Evolutionary conservation across 768 basidiomycete genomes (phyloP), one percentile per base, ranked within the genome.

Genomic region (Pulveroboletus sp.): DNA sequence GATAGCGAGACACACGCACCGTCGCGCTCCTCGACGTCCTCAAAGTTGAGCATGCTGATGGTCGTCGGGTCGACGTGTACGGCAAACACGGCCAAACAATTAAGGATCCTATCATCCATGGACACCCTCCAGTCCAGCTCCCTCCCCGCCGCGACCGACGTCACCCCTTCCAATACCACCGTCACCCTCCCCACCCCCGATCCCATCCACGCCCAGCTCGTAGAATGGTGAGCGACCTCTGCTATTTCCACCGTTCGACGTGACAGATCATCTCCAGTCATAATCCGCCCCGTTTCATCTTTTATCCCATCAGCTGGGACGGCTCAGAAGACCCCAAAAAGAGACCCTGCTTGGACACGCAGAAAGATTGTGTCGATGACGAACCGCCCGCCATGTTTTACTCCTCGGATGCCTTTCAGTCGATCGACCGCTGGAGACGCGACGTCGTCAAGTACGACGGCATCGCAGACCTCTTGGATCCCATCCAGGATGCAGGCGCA

Each of bases 11-110:
- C 17, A 37, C 5, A 68, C 82, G 55, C 53, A 91, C 93, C 94
- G 70, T 98, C 94, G 60, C 91, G 82, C 69, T 97, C 94, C 74
- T 98, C 94, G 52, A 95, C 91, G 68, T 96, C 94, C 71, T 98
- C 94, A 63, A 95, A 94, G 70, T 89, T 89, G 63, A 86, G 69
- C 85, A 86, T 87, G 34, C 27, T 41, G 58, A 56, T 61, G 63
- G 55, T 48, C 56, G 70, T 65, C 23, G 51, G 46, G 71, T 56
- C 56, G 54, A 66, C 64, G 63, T 65, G 64, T 62, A n/a, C 48
- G 40, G 14, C 47, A 62, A 62, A 62, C 45, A 58, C 51, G 24
- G 30, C 23, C 55, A 64, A 55, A 58, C 27, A 62, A 47, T 47
- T 39, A 19, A n/a, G n/a, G n/a, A n/a, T n/a, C n/a, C n/a, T n/a